These are phyloP conservation scores for Apiotrichum domesticum DNA, from an alignment of 1,284 basidiomycete species.

Conservation along the genomic window DNA sequence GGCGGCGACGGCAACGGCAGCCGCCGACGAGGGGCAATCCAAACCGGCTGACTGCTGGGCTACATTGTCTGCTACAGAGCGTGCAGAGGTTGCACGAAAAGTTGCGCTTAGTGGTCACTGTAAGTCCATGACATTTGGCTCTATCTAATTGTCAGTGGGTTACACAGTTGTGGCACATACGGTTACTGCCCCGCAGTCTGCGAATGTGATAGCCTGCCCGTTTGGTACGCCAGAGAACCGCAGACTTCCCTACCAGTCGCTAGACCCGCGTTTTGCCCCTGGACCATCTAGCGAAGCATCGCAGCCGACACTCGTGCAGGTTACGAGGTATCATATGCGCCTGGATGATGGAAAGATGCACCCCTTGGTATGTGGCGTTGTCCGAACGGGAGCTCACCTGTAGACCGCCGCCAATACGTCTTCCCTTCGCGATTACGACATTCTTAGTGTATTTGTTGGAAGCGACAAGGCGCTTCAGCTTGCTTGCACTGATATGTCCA, in stretches of 20 bases:
- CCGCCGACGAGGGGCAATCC: background rate
- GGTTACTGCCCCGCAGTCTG: constrained; percentile 26
- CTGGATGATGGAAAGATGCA: constrained; percentile 42
- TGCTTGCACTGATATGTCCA: constrained; percentile 42
- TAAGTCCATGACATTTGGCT: constrained; percentile 17
- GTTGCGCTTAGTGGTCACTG: constrained; percentile 39
- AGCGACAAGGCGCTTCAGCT: constrained; percentile 44
- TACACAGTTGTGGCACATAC: constrained; percentile 42
- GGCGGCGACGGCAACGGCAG: constrained; percentile 4
- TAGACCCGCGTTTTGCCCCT: constrained; percentile 34
- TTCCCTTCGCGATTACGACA: constrained; percentile 36
- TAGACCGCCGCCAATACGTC: constrained; percentile 37
- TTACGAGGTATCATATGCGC: constrained; percentile 40
- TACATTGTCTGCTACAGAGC: constrained; percentile 27
- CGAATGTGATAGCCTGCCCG: constrained; percentile 28
- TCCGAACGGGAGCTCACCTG: background rate
- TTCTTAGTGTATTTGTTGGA: constrained; percentile 39
- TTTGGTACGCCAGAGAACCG: constrained; percentile 21
- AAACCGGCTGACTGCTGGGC: constrained; percentile 35
- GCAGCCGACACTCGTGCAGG: constrained; percentile 36
- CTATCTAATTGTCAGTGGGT: constrained; percentile 29
- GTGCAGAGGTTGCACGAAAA: constrained; percentile 27
- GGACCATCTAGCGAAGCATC: constrained; percentile 1
- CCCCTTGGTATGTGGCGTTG: constrained; percentile 21
- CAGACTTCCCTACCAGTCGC: constrained; percentile 31